These are phyloP conservation scores for Trichophyton benhamiae DNA, from an alignment of 2,329 filamentous ascomycete genomes.

Conservation along the genomic window DNA sequence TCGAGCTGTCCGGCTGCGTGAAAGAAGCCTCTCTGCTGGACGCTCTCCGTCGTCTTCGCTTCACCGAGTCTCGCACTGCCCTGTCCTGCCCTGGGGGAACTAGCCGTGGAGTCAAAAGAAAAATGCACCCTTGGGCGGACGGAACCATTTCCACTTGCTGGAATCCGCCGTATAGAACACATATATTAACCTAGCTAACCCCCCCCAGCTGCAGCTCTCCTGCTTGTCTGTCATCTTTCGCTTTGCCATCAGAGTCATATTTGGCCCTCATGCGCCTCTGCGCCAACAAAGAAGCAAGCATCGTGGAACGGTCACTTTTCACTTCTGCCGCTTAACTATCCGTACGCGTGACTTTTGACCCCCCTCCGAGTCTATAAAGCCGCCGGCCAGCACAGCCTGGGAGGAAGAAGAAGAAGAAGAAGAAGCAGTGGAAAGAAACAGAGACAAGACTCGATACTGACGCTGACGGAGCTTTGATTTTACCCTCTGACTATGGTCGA, in stretches of 20 bases:
- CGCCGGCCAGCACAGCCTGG: background rate
- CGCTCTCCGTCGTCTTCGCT: background rate
- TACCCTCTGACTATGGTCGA: slow-evolving; percentile 37
- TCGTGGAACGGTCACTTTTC: background rate
- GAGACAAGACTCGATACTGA: background rate
- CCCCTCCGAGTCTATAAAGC: background rate
- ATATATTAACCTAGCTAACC: background rate
- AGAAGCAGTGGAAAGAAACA: too few relatives aligned
- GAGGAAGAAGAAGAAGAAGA: background rate
- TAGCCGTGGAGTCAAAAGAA: background rate
- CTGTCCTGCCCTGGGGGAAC: background rate
- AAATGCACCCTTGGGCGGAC: slow-evolving; percentile 1
- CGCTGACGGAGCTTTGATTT: background rate
- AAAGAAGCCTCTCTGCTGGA: background rate
- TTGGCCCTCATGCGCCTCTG: background rate
- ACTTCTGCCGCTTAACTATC: background rate
- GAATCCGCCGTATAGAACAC: background rate
- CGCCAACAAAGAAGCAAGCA: background rate
- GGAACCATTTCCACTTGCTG: background rate
- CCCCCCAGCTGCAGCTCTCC: background rate
- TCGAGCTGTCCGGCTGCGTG: background rate
- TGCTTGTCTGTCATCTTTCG: background rate
- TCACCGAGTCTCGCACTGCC: background rate
- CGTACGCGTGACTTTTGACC: background rate
- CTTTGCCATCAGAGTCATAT: background rate